Evolutionary conservation across 495 filamentous ascomycete species (phyloP).

Genomic region (Xylaria curta): DNA sequence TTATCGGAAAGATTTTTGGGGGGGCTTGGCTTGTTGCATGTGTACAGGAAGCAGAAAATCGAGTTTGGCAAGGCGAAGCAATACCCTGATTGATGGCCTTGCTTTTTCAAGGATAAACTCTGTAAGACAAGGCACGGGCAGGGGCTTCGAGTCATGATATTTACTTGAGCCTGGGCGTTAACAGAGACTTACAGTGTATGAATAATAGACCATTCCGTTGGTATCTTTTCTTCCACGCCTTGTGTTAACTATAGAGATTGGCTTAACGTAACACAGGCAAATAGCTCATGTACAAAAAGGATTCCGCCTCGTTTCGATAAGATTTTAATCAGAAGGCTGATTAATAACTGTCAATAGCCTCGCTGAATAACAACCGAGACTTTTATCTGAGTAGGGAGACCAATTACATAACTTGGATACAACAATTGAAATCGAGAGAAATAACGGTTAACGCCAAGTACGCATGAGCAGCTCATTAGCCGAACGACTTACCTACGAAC

Average conservation of each 20-base stretch:
- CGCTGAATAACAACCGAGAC: not conserved
- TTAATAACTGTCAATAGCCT: not conserved
- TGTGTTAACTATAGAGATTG: conserved; percentile 9
- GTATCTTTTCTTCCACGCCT: conserved; percentile 10
- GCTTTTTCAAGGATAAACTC: conserved; percentile 15
- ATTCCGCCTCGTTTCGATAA: not conserved
- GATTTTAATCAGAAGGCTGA: not conserved
- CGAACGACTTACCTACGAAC: not conserved
- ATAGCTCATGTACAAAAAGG: conserved; percentile 6
- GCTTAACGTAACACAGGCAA: not conserved
- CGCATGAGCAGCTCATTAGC: not conserved
- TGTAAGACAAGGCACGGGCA: not conserved
- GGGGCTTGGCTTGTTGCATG: conserved; percentile 26
- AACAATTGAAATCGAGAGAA: not conserved
- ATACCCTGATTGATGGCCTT: conserved; percentile 35
- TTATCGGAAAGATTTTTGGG: conserved; percentile 1
- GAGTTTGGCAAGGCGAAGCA: conserved; percentile 34
- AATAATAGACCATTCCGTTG: conserved; percentile 27
- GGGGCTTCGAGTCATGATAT: conserved; percentile 6
- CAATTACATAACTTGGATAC: not conserved
- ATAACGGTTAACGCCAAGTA: not conserved
- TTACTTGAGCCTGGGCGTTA: conserved; percentile 15
- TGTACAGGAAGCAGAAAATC: conserved; percentile 35
- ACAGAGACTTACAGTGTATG: conserved; percentile 18
- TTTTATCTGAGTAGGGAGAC: not conserved